A percentile compares a stretch with the other conserved stretches of the same genome.
Conservation (phyloP, 2,329 filamentous ascomycete genomes). For the Penicillium sp. region DNA sequence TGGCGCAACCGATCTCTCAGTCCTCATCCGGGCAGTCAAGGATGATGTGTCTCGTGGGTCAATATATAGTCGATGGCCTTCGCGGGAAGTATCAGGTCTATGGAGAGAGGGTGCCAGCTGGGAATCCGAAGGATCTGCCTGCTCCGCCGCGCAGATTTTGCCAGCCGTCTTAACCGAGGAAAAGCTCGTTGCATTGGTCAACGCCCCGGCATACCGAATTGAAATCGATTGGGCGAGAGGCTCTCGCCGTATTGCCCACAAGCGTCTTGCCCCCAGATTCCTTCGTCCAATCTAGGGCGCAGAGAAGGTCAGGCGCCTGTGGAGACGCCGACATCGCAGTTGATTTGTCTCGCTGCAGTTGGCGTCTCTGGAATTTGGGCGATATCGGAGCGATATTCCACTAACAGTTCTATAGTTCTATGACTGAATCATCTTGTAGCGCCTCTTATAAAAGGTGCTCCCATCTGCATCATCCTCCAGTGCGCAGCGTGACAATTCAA, state of each 20-base stretch:
- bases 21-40: neutral
- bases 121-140: conserved; percentile 9
- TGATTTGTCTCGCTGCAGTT: no score
- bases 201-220: conserved; percentile 15
- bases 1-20: neutral
- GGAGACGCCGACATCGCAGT: no score
- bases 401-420: no score
- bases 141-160: conserved; percentile 9
- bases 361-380: no score
- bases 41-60: conserved; percentile 2
- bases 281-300: no score
- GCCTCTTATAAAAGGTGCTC: conserved; percentile 5
- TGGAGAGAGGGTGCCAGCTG: conserved; percentile 14
- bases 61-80: neutral
- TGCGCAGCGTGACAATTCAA: neutral
- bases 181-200: conserved; percentile 15
- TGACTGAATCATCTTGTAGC: no score
- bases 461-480: neutral
- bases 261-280: no score
- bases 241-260: conserved; percentile 13
- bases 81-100: neutral
- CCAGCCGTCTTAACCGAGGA: conserved; percentile 24
- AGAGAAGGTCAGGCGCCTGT: no score
- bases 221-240: conserved; percentile 8
- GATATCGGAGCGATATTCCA: no score